Conservation (phyloP, 139 green algal species). For the Deuterostichococcus epilithicus region DNA sequence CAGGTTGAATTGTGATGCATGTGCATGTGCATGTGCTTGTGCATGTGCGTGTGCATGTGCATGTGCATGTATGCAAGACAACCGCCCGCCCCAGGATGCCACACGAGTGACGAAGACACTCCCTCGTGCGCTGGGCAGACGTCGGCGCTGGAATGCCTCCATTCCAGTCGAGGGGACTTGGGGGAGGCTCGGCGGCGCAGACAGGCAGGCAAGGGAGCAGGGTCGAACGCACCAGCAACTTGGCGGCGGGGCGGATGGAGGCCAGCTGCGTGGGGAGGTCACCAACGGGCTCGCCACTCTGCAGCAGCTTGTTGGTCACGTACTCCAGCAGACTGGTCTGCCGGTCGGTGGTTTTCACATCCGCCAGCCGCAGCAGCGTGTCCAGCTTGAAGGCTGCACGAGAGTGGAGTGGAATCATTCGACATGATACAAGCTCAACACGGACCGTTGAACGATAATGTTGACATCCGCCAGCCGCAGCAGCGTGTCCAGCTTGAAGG, state of each 20-base stretch:
- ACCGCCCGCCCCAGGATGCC: too few species aligned
- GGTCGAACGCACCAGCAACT: slow-evolving; percentile 40
- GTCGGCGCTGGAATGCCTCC: too few species aligned
- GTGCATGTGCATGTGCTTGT: too few species aligned
- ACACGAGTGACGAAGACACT: too few species aligned
- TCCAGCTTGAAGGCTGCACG: slow-evolving; percentile 67
- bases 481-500: slow-evolving; percentile 66
- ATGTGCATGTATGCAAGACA: too few species aligned
- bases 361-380: slow-evolving; percentile 59
- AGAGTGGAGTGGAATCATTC: too few species aligned
- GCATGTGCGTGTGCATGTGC: too few species aligned
- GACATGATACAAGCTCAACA: too few species aligned
- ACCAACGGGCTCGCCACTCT: not conserved
- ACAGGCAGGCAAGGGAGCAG: too few species aligned
- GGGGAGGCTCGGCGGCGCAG: not conserved
- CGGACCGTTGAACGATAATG: too few species aligned
- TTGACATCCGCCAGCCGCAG: slow-evolving; percentile 65
- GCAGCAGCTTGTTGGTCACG: slow-evolving; percentile 47
- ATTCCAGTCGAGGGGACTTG: not conserved
- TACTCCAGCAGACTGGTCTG: slow-evolving; percentile 77
- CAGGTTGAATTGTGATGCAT: too few species aligned
- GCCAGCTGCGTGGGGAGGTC: slow-evolving; percentile 38
- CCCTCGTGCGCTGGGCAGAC: too few species aligned
- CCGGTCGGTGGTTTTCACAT: slow-evolving; percentile 58
- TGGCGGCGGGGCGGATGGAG: slow-evolving; percentile 41